Evolutionary conservation across 805 yeast genomes (phyloP).

Genomic region (Deakozyma indianensis): DNA sequence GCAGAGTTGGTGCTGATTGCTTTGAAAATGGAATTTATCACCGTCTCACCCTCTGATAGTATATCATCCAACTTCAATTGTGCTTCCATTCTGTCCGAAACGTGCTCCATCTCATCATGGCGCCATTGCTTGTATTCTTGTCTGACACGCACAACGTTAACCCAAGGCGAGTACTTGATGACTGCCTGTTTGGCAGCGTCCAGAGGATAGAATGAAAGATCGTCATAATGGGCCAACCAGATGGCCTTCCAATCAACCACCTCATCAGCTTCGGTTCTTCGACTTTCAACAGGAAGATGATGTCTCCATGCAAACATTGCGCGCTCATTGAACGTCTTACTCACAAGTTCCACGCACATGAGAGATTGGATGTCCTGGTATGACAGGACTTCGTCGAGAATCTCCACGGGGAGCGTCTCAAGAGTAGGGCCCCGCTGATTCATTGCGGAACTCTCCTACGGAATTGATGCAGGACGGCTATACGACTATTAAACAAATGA

Average conservation of each 20-base stretch:
- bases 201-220: background rate
- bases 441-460: too few relatives aligned
- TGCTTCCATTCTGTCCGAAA: background rate
- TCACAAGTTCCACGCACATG: background rate
- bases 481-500: too few relatives aligned
- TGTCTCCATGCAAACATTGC: background rate
- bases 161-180: background rate
- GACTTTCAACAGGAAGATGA: background rate
- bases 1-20: background rate
- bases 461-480: too few relatives aligned
- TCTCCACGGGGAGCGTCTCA: constrained; percentile 14
- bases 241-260: background rate
- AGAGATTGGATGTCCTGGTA: constrained; percentile 14
- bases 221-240: background rate
- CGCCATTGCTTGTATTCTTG: background rate
- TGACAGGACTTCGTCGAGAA: constrained; percentile 13
- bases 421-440: too few relatives aligned
- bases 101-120: background rate
- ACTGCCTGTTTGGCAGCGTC: background rate
- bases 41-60: background rate
- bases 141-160: background rate
- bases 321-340: background rate
- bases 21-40: background rate
- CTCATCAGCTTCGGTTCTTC: background rate
- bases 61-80: background rate